These are phyloP conservation scores for Mortierella sp. DNA, from an alignment of 371 early-diverging fungal species.

Conservation along the genomic window DNA sequence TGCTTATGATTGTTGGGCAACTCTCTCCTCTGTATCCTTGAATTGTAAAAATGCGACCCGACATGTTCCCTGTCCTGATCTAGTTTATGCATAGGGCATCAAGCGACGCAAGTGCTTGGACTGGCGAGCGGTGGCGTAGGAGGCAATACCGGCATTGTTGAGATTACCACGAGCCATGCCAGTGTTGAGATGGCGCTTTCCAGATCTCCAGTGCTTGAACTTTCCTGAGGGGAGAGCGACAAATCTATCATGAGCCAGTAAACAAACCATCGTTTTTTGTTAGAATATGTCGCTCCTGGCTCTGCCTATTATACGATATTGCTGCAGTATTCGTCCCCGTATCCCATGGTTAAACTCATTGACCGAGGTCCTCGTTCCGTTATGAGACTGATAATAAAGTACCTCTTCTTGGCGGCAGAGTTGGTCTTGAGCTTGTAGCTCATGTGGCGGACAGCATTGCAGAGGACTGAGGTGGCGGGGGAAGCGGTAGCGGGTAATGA, in stretches of 20 bases:
- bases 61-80: background rate
- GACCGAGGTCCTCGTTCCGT: too few species aligned
- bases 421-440: slow-evolving; percentile 61
- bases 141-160: slow-evolving; percentile 46
- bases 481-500: slow-evolving; percentile 31
- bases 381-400: slow-evolving; percentile 8
- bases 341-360: background rate
- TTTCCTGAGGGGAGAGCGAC: slow-evolving; percentile 57
- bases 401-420: slow-evolving; percentile 63
- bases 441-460: slow-evolving; percentile 57
- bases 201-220: slow-evolving; percentile 60
- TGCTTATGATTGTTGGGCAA: background rate
- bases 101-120: slow-evolving; percentile 55
- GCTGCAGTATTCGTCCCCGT: background rate
- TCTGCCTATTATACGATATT: too few species aligned
- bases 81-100: slow-evolving; percentile 59
- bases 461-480: slow-evolving; percentile 40
- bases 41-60: background rate
- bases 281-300: background rate
- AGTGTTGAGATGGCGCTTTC: slow-evolving; percentile 61
- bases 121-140: slow-evolving; percentile 54
- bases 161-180: slow-evolving; percentile 60
- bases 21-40: background rate
- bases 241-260: slow-evolving; percentile 29
- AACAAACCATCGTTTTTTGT: too few species aligned